Evolutionary conservation across 306 rosid genomes (phyloP), one percentile per base, ranked within the genome.

Genomic region (Myrica gale): DNA sequence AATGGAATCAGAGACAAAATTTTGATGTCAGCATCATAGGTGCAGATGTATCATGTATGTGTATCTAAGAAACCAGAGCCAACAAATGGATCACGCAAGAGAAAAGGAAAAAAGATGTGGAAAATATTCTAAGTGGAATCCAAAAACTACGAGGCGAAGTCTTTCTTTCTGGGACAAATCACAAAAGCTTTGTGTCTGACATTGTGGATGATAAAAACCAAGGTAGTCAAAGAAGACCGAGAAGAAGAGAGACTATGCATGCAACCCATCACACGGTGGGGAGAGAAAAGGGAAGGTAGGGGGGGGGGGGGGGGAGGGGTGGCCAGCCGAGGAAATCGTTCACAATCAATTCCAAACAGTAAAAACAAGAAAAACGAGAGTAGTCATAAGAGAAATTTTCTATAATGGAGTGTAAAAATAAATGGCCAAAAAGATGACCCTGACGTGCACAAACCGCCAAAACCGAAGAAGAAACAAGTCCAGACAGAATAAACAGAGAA

Each of bases 1-100:
- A 12, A 32, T 15, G 44, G 74, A 78, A 72, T 74, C 67, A 74
- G 79, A 75, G 74, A 52, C 69, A 82, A 60, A 79, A 77, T 23
- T 75, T 10, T 76, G 72, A 80, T 69, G 77, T 76, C 77, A 75
- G 57, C 84, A 42, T 62, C 53, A 75, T 39, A 67, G 53, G 50
- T 45, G 41, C 26, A 67, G 37, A 26, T 69, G 21, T 23, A n/a
- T n/a, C 57, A 47, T 66, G 45, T 21, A 13, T 45, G 39, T 69
- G 12, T 69, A 47, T 48, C 44, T 54, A 37, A 21, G 68, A 82
- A 58, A 45, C 65, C 57, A 26, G 19, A 75, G 71, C 17, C 60
- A 51, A 3, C 21, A 4, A 45, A 51, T 48, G 47, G 75, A 70
- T 4, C 26, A 53, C 8, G 46, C 4, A 78, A 61, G 55, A 71